These are phyloP conservation scores for Amanita exitialis DNA, from an alignment of 768 basidiomycete genomes.

Conservation along the genomic window DNA sequence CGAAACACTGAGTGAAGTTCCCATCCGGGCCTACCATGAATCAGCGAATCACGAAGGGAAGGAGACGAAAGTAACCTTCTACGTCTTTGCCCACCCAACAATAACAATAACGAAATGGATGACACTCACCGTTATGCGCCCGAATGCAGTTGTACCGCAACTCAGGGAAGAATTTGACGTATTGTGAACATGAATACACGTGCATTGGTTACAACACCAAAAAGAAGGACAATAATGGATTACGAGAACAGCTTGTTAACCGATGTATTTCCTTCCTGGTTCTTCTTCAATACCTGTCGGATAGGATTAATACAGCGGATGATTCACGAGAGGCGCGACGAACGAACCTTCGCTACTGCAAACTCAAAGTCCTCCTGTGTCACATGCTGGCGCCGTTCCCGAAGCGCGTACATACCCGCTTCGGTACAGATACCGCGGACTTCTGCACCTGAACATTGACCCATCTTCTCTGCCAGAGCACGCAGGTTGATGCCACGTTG, in stretches of 20 bases:
- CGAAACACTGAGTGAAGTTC: background rate
- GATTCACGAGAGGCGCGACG: background rate
- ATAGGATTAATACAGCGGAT: background rate
- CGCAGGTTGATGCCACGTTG: conserved; percentile 97
- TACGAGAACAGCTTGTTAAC: conserved; percentile 77
- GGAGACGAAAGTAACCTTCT: background rate
- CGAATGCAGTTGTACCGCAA: background rate
- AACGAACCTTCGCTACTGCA: conserved; percentile 11
- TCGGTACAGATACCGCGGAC: conserved; percentile 51
- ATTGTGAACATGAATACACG: background rate
- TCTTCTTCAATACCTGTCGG: conserved; percentile 70
- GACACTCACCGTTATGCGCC: background rate
- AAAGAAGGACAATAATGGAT: conserved; percentile 7
- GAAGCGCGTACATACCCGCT: conserved; percentile 89
- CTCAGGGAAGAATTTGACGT: background rate
- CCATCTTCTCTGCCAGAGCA: conserved; percentile 95
- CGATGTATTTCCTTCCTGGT: conserved; percentile 80
- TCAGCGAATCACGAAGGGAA: background rate
- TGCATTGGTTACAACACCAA: background rate
- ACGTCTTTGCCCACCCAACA: background rate
- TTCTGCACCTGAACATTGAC: conserved; percentile 95
- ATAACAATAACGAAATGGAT: background rate
- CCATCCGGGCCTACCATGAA: background rate
- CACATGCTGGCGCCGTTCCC: conserved; percentile 93
- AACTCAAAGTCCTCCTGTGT: conserved; percentile 49